These are phyloP conservation scores for Pseudozyma tsukubaensis DNA, from an alignment of 1,284 basidiomycete genomes.

Conservation along the genomic window DNA sequence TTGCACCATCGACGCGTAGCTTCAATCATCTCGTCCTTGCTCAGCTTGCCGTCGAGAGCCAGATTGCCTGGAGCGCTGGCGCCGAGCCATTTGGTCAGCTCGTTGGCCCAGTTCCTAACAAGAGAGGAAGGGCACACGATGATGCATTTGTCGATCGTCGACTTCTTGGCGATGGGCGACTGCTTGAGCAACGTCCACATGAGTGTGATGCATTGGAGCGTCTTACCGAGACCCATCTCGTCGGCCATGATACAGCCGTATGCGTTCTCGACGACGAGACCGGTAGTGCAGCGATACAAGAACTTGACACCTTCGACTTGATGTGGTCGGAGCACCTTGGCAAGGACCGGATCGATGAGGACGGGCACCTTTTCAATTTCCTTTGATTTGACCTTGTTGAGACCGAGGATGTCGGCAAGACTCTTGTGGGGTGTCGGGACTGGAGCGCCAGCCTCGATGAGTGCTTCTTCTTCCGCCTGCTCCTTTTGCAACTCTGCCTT, in stretches of 20 bases:
- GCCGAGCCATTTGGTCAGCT: conserved; percentile 73
- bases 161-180: conserved; percentile 85
- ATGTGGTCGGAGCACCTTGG: conserved; percentile 73
- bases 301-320: conserved; percentile 85
- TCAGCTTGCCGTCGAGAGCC: conserved; percentile 65
- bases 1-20: conserved; percentile 65
- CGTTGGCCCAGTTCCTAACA: conserved; percentile 98
- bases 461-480: conserved; percentile 40
- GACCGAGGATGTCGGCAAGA: conserved; percentile 82
- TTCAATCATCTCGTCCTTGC: conserved; percentile 66
- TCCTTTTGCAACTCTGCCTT: conserved; percentile 46
- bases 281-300: conserved; percentile 93
- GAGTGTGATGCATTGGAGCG: conserved; percentile 94
- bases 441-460: conserved; percentile 34
- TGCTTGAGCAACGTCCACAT: conserved; percentile 98
- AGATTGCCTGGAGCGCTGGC: conserved; percentile 61
- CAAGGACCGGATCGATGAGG: conserved; percentile 90
- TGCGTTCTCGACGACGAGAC: conserved; percentile 89
- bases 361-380: conserved; percentile 85
- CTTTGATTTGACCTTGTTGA: conserved; percentile 61
- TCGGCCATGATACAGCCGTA: conserved; percentile 99
- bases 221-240: conserved; percentile 92
- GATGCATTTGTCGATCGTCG: conserved; percentile 95
- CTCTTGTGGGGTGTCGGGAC: conserved; percentile 84
- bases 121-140: conserved; percentile 97